phyloP scores from a whole-genome alignment of 2,329 filamentous ascomycete species.

The Beauveria sp. region DNA sequence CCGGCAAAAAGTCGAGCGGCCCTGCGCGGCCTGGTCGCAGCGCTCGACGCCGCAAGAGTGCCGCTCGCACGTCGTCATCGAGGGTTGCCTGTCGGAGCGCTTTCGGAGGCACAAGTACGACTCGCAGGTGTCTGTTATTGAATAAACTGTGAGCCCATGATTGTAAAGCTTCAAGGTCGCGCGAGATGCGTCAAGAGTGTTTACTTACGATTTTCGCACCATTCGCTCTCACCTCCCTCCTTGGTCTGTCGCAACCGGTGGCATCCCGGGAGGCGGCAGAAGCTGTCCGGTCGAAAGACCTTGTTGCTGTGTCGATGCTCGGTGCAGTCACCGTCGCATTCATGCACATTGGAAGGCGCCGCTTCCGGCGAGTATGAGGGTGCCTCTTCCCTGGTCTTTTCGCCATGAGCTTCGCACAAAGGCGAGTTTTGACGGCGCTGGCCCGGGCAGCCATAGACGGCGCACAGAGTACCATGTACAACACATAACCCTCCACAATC shows the following conservation, averaged over 20 bases:
- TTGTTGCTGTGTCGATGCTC: constrained; percentile 9
- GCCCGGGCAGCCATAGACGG: not conserved
- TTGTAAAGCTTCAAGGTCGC: too few relatives aligned
- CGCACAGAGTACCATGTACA: not conserved
- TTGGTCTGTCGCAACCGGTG: not conserved
- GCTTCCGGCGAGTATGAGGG: not conserved
- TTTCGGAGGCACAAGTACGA: not conserved
- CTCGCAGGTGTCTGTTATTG: not conserved
- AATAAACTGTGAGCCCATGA: not conserved
- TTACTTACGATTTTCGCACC: constrained; percentile 4
- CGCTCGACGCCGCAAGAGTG: constrained; percentile 5
- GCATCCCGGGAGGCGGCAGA: not conserved
- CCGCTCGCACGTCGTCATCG: constrained; percentile 5
- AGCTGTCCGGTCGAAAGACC: not conserved
- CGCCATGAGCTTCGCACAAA: not conserved
- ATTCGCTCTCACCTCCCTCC: constrained; percentile 3
- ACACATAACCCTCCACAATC: not conserved
- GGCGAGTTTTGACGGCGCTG: not conserved
- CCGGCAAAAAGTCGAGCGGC: not conserved
- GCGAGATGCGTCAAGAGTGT: too few relatives aligned
- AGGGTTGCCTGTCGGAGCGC: not conserved
- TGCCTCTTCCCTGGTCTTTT: not conserved
- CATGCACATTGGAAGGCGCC: not conserved
- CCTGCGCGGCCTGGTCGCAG: not conserved
- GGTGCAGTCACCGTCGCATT: not conserved